These are phyloP conservation scores for Suillus placidus DNA, from an alignment of 768 basidiomycete species.

Conservation along the genomic window DNA sequence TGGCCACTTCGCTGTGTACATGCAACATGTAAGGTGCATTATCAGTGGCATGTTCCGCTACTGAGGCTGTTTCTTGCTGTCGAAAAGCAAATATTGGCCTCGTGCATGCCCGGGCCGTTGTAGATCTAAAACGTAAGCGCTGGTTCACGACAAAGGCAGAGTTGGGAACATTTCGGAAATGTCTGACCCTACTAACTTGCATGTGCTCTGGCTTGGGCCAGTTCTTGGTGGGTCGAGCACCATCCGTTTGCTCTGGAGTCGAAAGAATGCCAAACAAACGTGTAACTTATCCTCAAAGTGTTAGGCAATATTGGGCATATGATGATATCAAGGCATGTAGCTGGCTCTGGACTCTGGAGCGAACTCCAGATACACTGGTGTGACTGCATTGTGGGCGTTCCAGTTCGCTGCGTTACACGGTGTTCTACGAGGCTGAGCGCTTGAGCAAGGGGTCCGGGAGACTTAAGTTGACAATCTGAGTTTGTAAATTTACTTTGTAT, in stretches of 20 bases:
- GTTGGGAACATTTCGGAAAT: background rate
- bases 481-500: too few species aligned
- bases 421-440: background rate
- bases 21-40: background rate
- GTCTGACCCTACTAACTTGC: background rate
- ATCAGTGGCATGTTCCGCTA: too few species aligned
- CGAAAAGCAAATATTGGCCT: background rate
- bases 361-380: background rate
- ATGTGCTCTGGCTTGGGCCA: background rate
- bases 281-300: background rate
- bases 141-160: background rate
- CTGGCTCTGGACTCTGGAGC: background rate
- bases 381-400: background rate
- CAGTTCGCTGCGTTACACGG: background rate
- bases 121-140: background rate
- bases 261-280: background rate
- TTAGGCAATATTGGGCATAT: background rate
- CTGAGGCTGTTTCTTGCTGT: background rate
- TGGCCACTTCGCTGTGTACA: background rate
- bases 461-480: background rate
- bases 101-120: background rate
- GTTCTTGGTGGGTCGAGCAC: background rate
- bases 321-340: background rate
- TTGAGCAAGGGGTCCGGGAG: background rate
- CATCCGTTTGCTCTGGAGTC: background rate